Conservation (phyloP, 352 stramenopile genomes). For the Globisporangium takayamanum region DNA sequence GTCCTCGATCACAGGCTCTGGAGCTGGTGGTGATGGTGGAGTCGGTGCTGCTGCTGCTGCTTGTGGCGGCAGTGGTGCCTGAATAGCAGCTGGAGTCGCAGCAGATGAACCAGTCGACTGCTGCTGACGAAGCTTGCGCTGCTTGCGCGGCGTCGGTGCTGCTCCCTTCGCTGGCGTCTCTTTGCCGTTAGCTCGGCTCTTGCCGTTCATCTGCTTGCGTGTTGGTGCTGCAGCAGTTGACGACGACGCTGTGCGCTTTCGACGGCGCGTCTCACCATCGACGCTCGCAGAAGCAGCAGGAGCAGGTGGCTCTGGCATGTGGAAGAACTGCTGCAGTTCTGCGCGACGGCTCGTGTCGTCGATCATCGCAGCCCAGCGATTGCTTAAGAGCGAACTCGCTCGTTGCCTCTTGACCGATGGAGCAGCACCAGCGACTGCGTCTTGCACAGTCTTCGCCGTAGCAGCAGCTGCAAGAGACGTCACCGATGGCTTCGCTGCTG, state of each 20-base stretch:
- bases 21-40: neutral
- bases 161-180: neutral
- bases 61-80: neutral
- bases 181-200: no score
- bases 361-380: constrained; percentile 10
- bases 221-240: no score
- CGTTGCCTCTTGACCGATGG: neutral
- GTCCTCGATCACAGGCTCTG: neutral
- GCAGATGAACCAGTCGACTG: neutral
- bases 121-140: neutral
- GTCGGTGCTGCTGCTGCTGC: neutral
- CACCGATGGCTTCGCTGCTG: no score
- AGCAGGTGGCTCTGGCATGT: neutral
- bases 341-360: constrained; percentile 1
- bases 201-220: no score
- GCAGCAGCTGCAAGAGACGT: no score
- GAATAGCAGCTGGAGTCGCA: neutral
- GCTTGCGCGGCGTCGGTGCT: neutral
- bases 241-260: neutral
- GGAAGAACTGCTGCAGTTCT: constrained; percentile 10
- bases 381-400: constrained; percentile 3
- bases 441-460: neutral
- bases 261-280: neutral
- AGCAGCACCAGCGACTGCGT: neutral
- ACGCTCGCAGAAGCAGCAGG: neutral